Conservation (phyloP, 768 basidiomycete genomes). For the Pisolithus albus region DNA sequence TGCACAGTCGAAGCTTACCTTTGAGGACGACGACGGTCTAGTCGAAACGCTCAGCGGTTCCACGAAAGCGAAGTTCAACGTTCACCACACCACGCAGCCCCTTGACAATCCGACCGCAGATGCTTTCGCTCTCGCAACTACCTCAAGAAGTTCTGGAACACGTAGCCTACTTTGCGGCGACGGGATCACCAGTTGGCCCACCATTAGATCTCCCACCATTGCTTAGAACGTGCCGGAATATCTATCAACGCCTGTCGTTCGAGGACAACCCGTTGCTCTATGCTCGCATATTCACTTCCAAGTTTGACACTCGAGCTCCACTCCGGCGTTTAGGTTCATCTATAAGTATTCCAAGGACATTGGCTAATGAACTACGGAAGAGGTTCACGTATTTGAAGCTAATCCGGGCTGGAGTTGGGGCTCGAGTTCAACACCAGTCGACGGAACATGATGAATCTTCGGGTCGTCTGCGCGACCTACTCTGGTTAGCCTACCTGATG, state of each 20-base stretch:
- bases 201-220: constrained; percentile 54
- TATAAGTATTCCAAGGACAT: constrained; percentile 32
- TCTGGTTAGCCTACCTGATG: constrained; percentile 69
- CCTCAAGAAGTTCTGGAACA: constrained; percentile 77
- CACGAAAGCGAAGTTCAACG: no score
- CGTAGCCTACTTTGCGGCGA: constrained; percentile 62
- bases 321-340: constrained; percentile 43
- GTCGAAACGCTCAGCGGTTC: no score
- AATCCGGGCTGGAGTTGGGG: constrained; percentile 37
- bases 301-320: constrained; percentile 57
- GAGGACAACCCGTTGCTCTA: constrained; percentile 61
- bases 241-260: constrained; percentile 46
- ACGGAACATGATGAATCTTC: constrained; percentile 19
- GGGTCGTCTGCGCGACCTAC: constrained; percentile 30
- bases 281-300: constrained; percentile 56
- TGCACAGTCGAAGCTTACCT: no score
- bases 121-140: constrained; percentile 38
- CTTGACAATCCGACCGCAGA: not conserved
- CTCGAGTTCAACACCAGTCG: constrained; percentile 8
- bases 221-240: constrained; percentile 41
- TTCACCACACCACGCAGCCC: no score
- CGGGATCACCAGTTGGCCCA: constrained; percentile 48
- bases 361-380: constrained; percentile 60
- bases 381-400: constrained; percentile 53
- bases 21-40: no score